Base-by-base conservation (phyloP, 306 rosid genomes). In the Dryas drummondii region DNA sequence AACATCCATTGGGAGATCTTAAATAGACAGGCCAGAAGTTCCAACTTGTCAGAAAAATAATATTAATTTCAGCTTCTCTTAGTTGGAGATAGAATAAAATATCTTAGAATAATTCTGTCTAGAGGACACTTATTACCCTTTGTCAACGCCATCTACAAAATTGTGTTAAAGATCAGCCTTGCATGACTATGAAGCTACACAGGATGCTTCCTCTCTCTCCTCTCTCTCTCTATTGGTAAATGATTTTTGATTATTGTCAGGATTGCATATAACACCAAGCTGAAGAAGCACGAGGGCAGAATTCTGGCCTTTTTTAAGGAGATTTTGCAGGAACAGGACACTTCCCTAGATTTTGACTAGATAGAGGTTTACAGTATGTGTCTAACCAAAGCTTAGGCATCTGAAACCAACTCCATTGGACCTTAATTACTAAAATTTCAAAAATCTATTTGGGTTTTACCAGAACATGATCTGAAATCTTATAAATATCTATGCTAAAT, bases 31-130 rank as follows among this genome's bases (percentile, higher is more conserved):
- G 76, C 72, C 76, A 85, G 50, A 75, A 56, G 71, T 51, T 46
- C 48, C 81, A 84, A 84, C 83, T 57, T 61, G 71, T 85, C 68
- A 49, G 65, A 79, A 86, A 77, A 81, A 74, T 84, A 87, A 73
- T 77, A 83, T 27, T 68, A 78, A 42, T 73, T 73, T 59, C 66
- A 66, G 68, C 22, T 68, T 77, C 54, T 57, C 55, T 88, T 82
- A 66, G 97, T 87, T 94, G 88, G 87, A 80, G 91, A 88, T 86
- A 83, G 82, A 88, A 79, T 89, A 88, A 65, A 83, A 84, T 89
- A 89, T 64, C 63, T 40, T 79, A 68, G 70, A 62, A 80, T 72
- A 73, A 82, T 88, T 86, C 82, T 82, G 79, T 85, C 84, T 60
- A 75, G 80, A 85, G 77, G 80, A 70, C 81, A 87, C 76, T 78